Evolutionary conservation across 305 asterid genomes (phyloP), one percentile per base, ranked within the genome.

Genomic region (Stenogyne calaminthoides): DNA sequence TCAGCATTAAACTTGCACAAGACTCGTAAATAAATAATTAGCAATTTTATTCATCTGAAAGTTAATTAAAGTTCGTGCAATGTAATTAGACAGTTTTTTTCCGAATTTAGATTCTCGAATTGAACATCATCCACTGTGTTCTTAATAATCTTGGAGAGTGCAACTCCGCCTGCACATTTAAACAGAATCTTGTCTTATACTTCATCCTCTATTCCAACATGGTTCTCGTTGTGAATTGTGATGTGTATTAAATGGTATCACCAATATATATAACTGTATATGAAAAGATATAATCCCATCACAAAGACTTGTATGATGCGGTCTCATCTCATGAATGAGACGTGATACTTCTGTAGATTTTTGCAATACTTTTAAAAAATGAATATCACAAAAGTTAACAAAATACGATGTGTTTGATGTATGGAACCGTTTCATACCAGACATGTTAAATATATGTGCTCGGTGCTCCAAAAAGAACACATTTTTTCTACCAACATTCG

Each of bases 131-230:
- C 16, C 10, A 82, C 29, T 42, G 88, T 84, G 47, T 73, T 9
- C 29, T 81, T 51, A n/a, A 79, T 37, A 34, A 87, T 79, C 9
- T 80, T 60, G 25, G 80, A 72, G 52, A 83, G 16, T n/a, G 75
- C 84, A 22, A 18, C 76, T 49, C 85, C 85, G 6, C 89, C 92
- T 85, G 83, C 36, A 51, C 58, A 52, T 11, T 7, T 6, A 46
- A 46, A 46, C 19, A 46, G 8, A 46, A 7, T 7, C 54, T 46
- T 46, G 2, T 7, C 54, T 46, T 46, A 46, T 44, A 12, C 3
- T 36, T 4, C 51, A 11, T 46, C 54, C 19, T 46, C 54, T 14
- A n/a, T 14, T 46, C 19, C 15, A 46, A 46, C 54, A 46, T 46
- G 18, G 5, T 44, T 12, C 5, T 11, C 16, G 12, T 4, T 11